These are phyloP conservation scores for Apiospora saccharicola DNA, from an alignment of 2,329 filamentous ascomycete genomes.

Conservation along the genomic window DNA sequence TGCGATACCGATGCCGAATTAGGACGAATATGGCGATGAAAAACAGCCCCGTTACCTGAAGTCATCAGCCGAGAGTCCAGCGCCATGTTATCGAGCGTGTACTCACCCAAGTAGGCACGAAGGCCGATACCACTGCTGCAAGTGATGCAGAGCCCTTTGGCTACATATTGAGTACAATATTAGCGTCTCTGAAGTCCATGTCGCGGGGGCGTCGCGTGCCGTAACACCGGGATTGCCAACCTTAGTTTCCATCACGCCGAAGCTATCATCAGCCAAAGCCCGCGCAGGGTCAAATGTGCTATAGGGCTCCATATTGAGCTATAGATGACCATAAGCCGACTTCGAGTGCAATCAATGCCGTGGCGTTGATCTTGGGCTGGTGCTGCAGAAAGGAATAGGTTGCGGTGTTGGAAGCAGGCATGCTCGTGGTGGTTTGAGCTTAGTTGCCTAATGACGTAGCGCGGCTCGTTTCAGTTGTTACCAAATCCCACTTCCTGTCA, in stretches of 20 bases:
- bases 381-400: not conserved
- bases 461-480: not conserved
- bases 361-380: not conserved
- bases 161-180: conserved; percentile 26
- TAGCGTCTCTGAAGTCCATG: not conserved
- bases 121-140: conserved; percentile 39
- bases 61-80: conserved; percentile 28
- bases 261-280: not conserved
- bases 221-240: not conserved
- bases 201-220: too few species aligned
- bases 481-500: not conserved
- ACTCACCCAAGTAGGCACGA: conserved; percentile 42
- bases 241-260: conserved; percentile 12
- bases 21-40: conserved; percentile 40
- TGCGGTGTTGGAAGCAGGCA: not conserved
- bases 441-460: conserved; percentile 15
- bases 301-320: not conserved
- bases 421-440: not conserved
- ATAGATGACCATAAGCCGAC: not conserved
- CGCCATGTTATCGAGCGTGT: not conserved
- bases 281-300: not conserved
- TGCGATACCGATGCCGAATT: conserved; percentile 37
- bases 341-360: not conserved
- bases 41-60: conserved; percentile 35
- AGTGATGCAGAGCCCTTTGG: conserved; percentile 40